Evolutionary conservation across 1,139 yeast species (phyloP).

Genomic region (Kodamaea anthophila): DNA sequence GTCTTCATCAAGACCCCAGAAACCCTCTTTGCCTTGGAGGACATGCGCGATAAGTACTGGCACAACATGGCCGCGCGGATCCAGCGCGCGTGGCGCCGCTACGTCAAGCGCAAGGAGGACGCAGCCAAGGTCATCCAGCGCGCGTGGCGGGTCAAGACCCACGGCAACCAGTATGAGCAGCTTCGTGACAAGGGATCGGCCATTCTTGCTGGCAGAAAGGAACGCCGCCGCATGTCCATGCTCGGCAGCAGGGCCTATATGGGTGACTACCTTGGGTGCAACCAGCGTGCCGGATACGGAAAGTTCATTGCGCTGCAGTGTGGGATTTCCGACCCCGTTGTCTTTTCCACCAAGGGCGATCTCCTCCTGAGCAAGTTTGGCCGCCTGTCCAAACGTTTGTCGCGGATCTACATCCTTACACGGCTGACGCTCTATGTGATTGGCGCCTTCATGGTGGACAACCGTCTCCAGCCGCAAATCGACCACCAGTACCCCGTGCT

Average conservation of each 20-base stretch:
- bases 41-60: conserved; percentile 97
- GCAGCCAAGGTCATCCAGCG: conserved; percentile 83
- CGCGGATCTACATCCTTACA: conserved; percentile 69
- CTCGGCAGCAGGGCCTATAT: conserved; percentile 85
- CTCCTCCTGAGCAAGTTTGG: conserved; percentile 82
- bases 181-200: conserved; percentile 78
- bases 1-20: conserved; percentile 97
- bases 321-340: conserved; percentile 64
- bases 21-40: conserved; percentile 90
- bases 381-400: conserved; percentile 76
- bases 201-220: conserved; percentile 68
- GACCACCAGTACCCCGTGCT: conserved; percentile 62
- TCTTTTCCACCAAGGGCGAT: conserved; percentile 80
- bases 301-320: conserved; percentile 59
- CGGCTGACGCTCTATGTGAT: conserved; percentile 56
- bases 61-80: conserved; percentile 96
- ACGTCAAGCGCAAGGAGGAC: conserved; percentile 72
- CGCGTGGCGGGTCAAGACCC: conserved; percentile 75
- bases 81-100: conserved; percentile 94
- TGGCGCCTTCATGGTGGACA: conserved; percentile 66
- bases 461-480: conserved; percentile 58
- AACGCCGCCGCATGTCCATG: conserved; percentile 83
- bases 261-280: conserved; percentile 92
- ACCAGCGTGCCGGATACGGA: conserved; percentile 66
- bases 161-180: conserved; percentile 77